Base-by-base conservation (phyloP, 768 basidiomycete genomes). In the Psilocybe azurescens region DNA sequence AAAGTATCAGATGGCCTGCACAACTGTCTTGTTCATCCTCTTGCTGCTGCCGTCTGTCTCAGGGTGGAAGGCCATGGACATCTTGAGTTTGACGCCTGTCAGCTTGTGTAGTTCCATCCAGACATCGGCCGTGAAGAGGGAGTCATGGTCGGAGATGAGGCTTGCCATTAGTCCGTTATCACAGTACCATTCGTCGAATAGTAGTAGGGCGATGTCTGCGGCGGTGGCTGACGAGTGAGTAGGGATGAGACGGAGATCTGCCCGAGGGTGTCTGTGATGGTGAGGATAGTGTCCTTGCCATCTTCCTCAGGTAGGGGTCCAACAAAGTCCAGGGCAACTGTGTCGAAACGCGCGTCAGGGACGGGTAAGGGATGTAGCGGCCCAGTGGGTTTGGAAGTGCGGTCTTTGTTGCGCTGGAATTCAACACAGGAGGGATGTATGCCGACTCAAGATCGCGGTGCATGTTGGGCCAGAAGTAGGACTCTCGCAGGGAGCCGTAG, bases 401-500 rank as follows among this genome's bases (percentile, higher is more conserved):
- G 52, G 0, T 66, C 60, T 59, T 84, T 83, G 66, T 81, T 77
- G 0, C 73, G 53, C 53, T 79, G 77, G 49, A 82, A 85, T 0
- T 73, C 70, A 0, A 53, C 18, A 53, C 76, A 78, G 0, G 65
- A 62, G 74, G 74, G 0, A 82, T 71, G 59, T 82, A 82, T 1
- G 69, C 60, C 0, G 50, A 9, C 46, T 76, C 75, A 0, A 80
- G 65, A 28, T 75, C 65, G 3, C 49, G 36, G 54, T 73, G 66
- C 78, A 81, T 79, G 48, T 77, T 71, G 38, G 74, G 73, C 75
- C 74, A 74, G 52, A 75, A 79, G 49, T 71, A 79, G 0, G 69
- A 63, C 0, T 64, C 55, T 0, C 64, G 24, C 0, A 80, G 58
- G 0, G 68, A 20, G 0, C 54, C 66, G 47, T 76, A 78, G 0